phyloP scores from a whole-genome alignment of 2,329 filamentous ascomycete species.

The Pestalotiopsis sp. region DNA sequence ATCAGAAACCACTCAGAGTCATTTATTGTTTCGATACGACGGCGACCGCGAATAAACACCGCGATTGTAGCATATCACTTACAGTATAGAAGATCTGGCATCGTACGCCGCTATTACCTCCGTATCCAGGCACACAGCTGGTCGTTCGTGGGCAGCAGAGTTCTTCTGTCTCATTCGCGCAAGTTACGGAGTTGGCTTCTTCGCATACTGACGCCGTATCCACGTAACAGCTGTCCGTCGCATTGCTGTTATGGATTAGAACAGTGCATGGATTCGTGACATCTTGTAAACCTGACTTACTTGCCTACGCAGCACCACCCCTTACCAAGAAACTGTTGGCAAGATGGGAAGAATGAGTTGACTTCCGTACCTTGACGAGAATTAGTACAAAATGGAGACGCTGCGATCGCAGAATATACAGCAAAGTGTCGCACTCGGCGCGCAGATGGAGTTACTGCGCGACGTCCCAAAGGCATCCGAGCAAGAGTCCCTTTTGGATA shows the following conservation, averaged over 20 bases:
- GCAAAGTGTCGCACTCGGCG: background rate
- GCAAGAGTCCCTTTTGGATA: conserved; percentile 1
- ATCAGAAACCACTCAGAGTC: background rate
- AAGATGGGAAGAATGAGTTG: background rate
- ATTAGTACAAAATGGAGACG: background rate
- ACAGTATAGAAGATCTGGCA: conserved; percentile 2
- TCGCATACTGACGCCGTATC: background rate
- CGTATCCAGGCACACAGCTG: conserved; percentile 5
- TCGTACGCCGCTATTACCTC: background rate
- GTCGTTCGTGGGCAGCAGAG: conserved; percentile 6
- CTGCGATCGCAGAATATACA: background rate
- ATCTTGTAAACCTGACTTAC: background rate
- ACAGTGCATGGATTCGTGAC: background rate
- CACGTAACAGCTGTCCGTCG: conserved; percentile 1
- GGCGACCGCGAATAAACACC: background rate
- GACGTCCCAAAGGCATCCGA: background rate
- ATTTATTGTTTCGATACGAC: too few species aligned
- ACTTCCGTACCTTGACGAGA: background rate
- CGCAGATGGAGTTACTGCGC: conserved; percentile 1
- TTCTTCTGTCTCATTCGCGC: background rate
- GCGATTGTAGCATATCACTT: background rate
- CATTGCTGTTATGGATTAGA: background rate
- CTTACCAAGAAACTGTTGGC: conserved; percentile 4
- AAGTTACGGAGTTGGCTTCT: background rate
- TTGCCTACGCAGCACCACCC: conserved; percentile 11